These are phyloP conservation scores for Tuber calosporum DNA, from an alignment of 495 filamentous ascomycete genomes.

Conservation along the genomic window DNA sequence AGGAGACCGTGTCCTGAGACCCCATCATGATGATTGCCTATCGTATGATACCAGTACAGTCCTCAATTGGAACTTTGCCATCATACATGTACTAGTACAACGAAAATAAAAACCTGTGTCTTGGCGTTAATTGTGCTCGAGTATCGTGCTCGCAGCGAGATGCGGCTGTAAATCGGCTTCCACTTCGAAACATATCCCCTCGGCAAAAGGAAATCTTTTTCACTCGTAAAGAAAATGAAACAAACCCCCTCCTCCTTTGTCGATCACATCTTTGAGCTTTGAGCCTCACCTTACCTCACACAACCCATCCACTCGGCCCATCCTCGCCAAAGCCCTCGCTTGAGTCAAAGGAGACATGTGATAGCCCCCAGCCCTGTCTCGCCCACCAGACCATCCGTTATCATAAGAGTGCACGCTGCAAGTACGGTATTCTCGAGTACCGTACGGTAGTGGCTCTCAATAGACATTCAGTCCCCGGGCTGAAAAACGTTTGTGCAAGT, in stretches of 20 bases:
- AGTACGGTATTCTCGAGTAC: no score
- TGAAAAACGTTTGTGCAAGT: no score
- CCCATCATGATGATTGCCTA: no score
- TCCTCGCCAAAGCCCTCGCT: background rate
- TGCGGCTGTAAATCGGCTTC: background rate
- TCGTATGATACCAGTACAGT: no score
- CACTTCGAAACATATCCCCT: background rate
- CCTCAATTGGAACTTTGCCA: no score
- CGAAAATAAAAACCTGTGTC: no score
- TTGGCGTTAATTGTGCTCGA: no score
- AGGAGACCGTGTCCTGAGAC: no score
- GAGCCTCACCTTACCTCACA: background rate
- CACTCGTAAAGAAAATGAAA: background rate
- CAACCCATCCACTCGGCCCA: background rate
- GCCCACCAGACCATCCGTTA: background rate
- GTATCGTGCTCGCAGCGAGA: no score
- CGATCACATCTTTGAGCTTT: background rate
- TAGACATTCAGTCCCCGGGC: background rate
- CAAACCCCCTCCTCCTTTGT: background rate
- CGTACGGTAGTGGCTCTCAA: no score
- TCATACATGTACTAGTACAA: no score
- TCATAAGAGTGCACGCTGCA: no score
- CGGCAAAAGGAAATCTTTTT: background rate
- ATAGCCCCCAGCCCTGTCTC: background rate
- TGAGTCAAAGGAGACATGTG: background rate